These are phyloP conservation scores for Aspergillus udagawae DNA, from an alignment of 2,329 filamentous ascomycete species.

Conservation along the genomic window DNA sequence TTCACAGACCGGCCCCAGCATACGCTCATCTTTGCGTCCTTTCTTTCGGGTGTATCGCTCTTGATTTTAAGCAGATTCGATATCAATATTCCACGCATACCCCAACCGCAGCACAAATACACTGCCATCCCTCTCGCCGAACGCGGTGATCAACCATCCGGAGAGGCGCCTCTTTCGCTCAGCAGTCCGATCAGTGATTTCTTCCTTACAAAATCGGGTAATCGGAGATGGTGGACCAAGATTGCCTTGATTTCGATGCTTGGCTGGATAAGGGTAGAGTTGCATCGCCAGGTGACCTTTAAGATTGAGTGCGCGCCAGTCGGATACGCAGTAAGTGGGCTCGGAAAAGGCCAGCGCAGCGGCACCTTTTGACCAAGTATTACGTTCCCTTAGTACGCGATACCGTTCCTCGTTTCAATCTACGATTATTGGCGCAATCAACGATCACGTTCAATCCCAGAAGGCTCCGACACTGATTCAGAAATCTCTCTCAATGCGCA, in stretches of 20 bases:
- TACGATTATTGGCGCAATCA: conserved; percentile 39
- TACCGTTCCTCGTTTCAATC: conserved; percentile 40
- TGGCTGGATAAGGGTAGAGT: conserved; percentile 32
- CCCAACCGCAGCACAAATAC: conserved; percentile 23
- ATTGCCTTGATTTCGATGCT: conserved; percentile 18
- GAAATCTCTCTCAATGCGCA: conserved; percentile 16
- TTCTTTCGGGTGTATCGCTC: conserved; percentile 37
- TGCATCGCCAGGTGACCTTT: conserved; percentile 39
- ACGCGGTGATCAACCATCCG: conserved; percentile 20
- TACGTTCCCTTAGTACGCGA: conserved; percentile 24
- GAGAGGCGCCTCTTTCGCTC: conserved; percentile 8
- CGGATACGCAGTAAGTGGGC: conserved; percentile 30
- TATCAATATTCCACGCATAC: conserved; percentile 18
- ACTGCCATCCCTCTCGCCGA: conserved; percentile 26
- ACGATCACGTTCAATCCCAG: conserved; percentile 18
- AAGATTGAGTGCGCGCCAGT: conserved; percentile 42
- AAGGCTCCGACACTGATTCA: conserved; percentile 6
- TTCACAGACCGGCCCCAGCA: conserved; percentile 45
- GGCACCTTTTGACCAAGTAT: conserved; percentile 12
- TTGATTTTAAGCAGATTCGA: conserved; percentile 35
- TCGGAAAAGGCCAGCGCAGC: background rate
- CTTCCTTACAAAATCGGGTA: conserved; percentile 4
- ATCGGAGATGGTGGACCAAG: conserved; percentile 21
- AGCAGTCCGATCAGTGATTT: conserved; percentile 3
- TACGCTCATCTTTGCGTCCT: conserved; percentile 39